A percentile compares a stretch with the other conserved stretches of the same genome.
Conservation (phyloP, 352 stramenopile genomes). For the Pythium vanterpoolii region DNA sequence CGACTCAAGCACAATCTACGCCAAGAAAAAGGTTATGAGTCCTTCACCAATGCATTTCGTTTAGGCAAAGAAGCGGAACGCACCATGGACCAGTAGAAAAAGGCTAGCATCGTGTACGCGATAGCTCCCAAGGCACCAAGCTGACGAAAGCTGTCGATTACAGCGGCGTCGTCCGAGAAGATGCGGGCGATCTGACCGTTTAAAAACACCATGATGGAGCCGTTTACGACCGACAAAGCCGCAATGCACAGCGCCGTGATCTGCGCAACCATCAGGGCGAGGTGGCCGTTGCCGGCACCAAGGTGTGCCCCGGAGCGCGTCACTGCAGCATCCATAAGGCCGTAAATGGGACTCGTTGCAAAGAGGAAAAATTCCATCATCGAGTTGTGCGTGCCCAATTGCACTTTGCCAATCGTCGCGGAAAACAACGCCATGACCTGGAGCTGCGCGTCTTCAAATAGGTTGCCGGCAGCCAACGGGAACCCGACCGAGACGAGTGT, state of each 20-base stretch:
- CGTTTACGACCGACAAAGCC: slow-evolving; percentile 41
- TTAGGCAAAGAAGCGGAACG: no score
- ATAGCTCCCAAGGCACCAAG: slow-evolving; percentile 55
- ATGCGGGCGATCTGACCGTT: slow-evolving; percentile 47
- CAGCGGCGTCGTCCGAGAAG: slow-evolving; percentile 61
- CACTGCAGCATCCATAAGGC: slow-evolving; percentile 55
- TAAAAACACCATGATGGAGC: slow-evolving; percentile 46
- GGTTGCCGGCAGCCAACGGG: slow-evolving; percentile 47
- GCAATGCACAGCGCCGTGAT: slow-evolving; percentile 47
- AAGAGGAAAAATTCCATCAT: slow-evolving; percentile 89
- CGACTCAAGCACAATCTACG: slow-evolving; percentile 65
- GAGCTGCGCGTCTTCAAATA: slow-evolving; percentile 83
- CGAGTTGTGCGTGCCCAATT: slow-evolving; percentile 74
- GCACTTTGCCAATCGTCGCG: slow-evolving; percentile 59
- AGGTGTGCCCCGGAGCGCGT: slow-evolving; percentile 66
- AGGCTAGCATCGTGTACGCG: slow-evolving; percentile 66
- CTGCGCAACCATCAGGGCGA: slow-evolving; percentile 51
- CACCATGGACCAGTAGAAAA: slow-evolving; percentile 79
- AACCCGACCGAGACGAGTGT: slow-evolving; percentile 50
- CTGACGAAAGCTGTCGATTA: slow-evolving; percentile 64
- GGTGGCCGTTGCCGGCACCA: slow-evolving; percentile 34
- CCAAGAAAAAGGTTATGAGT: no score
- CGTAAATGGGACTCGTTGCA: slow-evolving; percentile 82
- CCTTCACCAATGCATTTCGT: no score
- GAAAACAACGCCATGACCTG: slow-evolving; percentile 77